These are phyloP conservation scores for Arthrobotrys sinensis DNA, from an alignment of 2,329 filamentous ascomycete species.

Conservation along the genomic window DNA sequence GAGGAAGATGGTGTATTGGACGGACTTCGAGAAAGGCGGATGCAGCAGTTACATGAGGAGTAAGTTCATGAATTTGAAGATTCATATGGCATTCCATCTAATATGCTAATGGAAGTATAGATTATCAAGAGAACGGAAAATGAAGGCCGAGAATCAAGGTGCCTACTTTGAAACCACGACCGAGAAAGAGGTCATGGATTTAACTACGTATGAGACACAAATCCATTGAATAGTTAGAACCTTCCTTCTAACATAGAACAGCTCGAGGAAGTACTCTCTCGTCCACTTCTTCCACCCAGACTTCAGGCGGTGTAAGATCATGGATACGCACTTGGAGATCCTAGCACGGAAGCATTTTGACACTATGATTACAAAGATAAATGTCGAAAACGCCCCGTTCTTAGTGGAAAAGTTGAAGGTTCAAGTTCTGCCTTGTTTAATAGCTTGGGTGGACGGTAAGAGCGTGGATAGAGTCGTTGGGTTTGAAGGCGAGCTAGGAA, in stretches of 20 bases:
- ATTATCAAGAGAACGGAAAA: slow-evolving; percentile 70
- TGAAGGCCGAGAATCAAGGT: slow-evolving; percentile 72
- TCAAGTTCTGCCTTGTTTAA: slow-evolving; percentile 74
- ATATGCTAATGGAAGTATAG: slow-evolving; percentile 33
- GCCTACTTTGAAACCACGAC: slow-evolving; percentile 73
- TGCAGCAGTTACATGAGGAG: slow-evolving; percentile 74
- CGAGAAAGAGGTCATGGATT: slow-evolving; percentile 73
- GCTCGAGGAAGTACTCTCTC: slow-evolving; percentile 66
- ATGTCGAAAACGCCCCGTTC: slow-evolving; percentile 75
- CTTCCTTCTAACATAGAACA: slow-evolving; percentile 23
- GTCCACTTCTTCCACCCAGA: slow-evolving; percentile 69
- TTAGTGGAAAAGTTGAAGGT: slow-evolving; percentile 74
- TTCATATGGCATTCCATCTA: background rate
- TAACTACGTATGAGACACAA: slow-evolving; percentile 66
- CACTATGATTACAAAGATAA: slow-evolving; percentile 74
- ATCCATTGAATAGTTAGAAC: slow-evolving; percentile 10
- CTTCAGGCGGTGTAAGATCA: slow-evolving; percentile 68
- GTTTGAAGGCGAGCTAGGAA: slow-evolving; percentile 73
- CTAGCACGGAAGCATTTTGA: slow-evolving; percentile 74
- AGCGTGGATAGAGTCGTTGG: slow-evolving; percentile 74
- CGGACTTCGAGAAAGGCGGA: slow-evolving; percentile 73
- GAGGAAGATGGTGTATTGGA: slow-evolving; percentile 71
- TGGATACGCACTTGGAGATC: slow-evolving; percentile 68
- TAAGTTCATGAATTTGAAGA: slow-evolving; percentile 60
- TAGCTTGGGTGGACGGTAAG: slow-evolving; percentile 73